Evolutionary conservation across 1,284 basidiomycete species (phyloP).

Genomic region (Cutaneotrichosporon cyanovorans): DNA sequence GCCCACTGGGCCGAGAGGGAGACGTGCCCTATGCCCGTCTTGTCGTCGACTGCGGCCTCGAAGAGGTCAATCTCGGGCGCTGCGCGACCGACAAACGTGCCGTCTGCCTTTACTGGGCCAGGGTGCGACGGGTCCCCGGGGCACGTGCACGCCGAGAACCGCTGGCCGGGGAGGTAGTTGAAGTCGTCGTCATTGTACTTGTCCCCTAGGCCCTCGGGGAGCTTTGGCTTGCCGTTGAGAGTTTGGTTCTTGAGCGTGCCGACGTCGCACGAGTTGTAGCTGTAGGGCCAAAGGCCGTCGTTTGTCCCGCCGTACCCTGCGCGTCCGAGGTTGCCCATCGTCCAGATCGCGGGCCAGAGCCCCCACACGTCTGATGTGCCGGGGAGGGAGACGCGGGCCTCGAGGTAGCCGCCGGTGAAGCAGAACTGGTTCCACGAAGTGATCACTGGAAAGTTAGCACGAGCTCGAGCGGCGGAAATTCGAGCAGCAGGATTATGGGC

Average conservation of each 20-base stretch:
- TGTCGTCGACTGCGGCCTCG: conserved; percentile 54
- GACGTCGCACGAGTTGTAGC: conserved; percentile 50
- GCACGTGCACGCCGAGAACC: conserved; percentile 73
- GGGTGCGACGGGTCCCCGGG: conserved; percentile 61
- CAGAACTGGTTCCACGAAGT: conserved; percentile 81
- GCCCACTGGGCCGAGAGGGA: conserved; percentile 44
- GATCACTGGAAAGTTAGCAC: conserved; percentile 31
- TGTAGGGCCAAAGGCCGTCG: conserved; percentile 51
- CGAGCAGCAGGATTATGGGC: too few relatives aligned
- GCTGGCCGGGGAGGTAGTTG: conserved; percentile 66
- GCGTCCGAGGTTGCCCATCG: conserved; percentile 48
- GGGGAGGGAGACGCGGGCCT: conserved; percentile 66
- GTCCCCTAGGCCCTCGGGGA: conserved; percentile 26
- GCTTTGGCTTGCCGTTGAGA: conserved; percentile 31
- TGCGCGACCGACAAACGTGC: conserved; percentile 67
- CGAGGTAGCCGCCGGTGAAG: conserved; percentile 79
- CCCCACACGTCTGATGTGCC: conserved; percentile 63
- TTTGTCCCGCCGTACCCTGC: conserved; percentile 48
- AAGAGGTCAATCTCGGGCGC: conserved; percentile 82
- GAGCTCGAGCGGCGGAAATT: too few relatives aligned
- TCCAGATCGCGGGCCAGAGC: conserved; percentile 54
- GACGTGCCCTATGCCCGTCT: conserved; percentile 29
- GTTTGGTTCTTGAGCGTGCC: conserved; percentile 54
- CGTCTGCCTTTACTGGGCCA: conserved; percentile 59
- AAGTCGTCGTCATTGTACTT: conserved; percentile 29